Evolutionary conservation across 1,284 basidiomycete genomes (phyloP), one percentile per base, ranked within the genome.

Genomic region (Fomitopsis betulina): DNA sequence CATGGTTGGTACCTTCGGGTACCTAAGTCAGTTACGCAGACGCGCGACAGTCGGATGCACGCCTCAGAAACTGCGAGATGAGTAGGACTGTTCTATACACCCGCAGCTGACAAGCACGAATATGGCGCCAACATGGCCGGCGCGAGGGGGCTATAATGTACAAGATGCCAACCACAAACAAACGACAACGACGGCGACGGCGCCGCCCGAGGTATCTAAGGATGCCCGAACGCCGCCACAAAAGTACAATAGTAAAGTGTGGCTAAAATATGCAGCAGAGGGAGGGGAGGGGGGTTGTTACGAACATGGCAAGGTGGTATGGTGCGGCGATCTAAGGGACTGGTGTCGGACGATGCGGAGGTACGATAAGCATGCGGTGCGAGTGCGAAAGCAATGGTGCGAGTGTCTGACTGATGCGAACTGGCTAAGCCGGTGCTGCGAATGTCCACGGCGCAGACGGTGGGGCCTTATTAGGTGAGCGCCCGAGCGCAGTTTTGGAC

Each of bases 111-210:
- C 21, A 25, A 42, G 8, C 42, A 45, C 45, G 45, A 47, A 27
- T 30, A 30, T 27, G 27, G 25, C 45, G 25, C 21, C 45, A 27
- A 25, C 25, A 30, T 57, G 45, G 35, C 62, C 55, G 61, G 62
- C 62, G 62, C 54, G 55, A 60, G 55, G 51, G 53, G 56, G 54
- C 60, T 65, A 65, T 65, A 65, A 58, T 62, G 61, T 65, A 65
- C 64, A 65, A 53, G 55, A 45, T 38, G 53, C 57, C 40, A 57
- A 49, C 58, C 52, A 58, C 51, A 39, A 47, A 43, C 39, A 21
- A 33, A 51, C 32, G 49, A 37, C 32, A 50, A 60, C 40, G 57
- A 35, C 37, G 39, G 56, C 57, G 59, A 51, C 38, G 23, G 54
- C 23, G 50, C 42, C 43, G 37, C 25, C 17, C 38, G 53, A 32